Percentiles rank a stretch among this genome's conserved stretches.
Evolutionary conservation across 1,284 basidiomycete genomes (phyloP).

Genomic region (Acaromyces ingoldii): DNA sequence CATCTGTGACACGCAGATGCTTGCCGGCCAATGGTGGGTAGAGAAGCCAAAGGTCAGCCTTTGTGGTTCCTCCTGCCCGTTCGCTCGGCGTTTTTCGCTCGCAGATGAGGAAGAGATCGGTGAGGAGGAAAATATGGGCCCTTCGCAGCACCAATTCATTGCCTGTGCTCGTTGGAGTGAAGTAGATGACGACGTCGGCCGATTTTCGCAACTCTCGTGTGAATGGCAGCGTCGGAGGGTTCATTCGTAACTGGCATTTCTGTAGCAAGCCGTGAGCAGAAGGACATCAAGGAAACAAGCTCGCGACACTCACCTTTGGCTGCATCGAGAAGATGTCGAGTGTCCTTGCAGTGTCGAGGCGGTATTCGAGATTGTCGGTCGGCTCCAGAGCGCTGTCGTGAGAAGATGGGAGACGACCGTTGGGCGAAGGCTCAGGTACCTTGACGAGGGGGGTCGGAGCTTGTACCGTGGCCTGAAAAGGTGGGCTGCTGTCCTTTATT

Average conservation of each 20-base stretch:
- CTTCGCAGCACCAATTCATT: slow-evolving; percentile 62
- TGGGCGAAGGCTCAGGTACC: no score
- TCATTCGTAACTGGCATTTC: slow-evolving; percentile 80
- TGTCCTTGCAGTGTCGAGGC: slow-evolving; percentile 71
- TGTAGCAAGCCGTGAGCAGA: not conserved
- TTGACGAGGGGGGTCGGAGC: no score
- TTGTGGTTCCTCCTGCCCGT: slow-evolving; percentile 38
- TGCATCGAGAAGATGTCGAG: slow-evolving; percentile 95
- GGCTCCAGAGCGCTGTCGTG: not conserved
- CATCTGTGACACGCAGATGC: slow-evolving; percentile 59
- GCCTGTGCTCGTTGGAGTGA: slow-evolving; percentile 64
- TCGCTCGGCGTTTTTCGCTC: slow-evolving; percentile 41
- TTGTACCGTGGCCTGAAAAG: not conserved
- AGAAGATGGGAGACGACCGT: no score
- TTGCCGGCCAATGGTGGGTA: slow-evolving; percentile 96
- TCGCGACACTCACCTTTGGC: slow-evolving; percentile 63
- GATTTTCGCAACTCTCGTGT: slow-evolving; percentile 73
- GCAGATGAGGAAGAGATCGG: slow-evolving; percentile 81
- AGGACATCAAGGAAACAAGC: not conserved
- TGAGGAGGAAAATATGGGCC: slow-evolving; percentile 84
- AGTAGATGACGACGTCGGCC: slow-evolving; percentile 68
- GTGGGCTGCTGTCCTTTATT: not conserved
- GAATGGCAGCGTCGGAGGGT: slow-evolving; percentile 72
- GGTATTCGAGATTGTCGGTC: slow-evolving; percentile 66
- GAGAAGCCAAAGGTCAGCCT: slow-evolving; percentile 78